A percentile compares a stretch with the other conserved stretches of the same genome.
phyloP scores from a whole-genome alignment of 2,329 filamentous ascomycete species.

The Aspergillus viridinutans region DNA sequence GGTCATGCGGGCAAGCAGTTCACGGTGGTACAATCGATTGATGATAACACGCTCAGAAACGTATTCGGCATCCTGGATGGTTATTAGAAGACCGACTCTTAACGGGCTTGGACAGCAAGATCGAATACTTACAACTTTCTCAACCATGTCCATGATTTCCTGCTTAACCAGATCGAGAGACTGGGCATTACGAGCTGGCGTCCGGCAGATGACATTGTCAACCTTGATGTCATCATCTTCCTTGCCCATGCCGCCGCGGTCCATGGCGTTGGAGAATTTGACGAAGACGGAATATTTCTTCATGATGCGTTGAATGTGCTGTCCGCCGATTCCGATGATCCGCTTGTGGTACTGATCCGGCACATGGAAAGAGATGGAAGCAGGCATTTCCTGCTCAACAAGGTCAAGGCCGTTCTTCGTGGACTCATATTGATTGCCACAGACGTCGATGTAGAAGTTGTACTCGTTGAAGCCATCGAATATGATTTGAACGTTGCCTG shows the following conservation, averaged over 20 bases:
- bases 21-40: constrained; percentile 90
- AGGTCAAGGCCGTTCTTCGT: constrained; percentile 89
- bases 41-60: constrained; percentile 91
- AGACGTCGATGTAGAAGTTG: constrained; percentile 99
- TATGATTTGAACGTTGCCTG: constrained; percentile 93
- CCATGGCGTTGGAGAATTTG: constrained; percentile 99
- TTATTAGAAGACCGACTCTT: not conserved
- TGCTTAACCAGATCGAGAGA: constrained; percentile 96
- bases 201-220: constrained; percentile 98
- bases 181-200: constrained; percentile 92
- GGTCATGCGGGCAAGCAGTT: constrained; percentile 79
- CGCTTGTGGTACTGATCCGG: constrained; percentile 99
- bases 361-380: constrained; percentile 97
- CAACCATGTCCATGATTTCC: constrained; percentile 99
- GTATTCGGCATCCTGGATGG: constrained; percentile 78
- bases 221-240: constrained; percentile 98
- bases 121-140: constrained; percentile 66
- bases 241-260: constrained; percentile 85
- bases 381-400: constrained; percentile 98
- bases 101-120: not conserved
- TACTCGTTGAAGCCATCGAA: constrained; percentile 99
- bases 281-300: constrained; percentile 99
- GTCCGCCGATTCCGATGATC: constrained; percentile 96
- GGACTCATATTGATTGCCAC: constrained; percentile 84
- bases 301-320: constrained; percentile 99